Evolutionary conservation across 768 basidiomycete species (phyloP), one percentile per base, ranked within the genome.

Genomic region (Amanita polypyramis): DNA sequence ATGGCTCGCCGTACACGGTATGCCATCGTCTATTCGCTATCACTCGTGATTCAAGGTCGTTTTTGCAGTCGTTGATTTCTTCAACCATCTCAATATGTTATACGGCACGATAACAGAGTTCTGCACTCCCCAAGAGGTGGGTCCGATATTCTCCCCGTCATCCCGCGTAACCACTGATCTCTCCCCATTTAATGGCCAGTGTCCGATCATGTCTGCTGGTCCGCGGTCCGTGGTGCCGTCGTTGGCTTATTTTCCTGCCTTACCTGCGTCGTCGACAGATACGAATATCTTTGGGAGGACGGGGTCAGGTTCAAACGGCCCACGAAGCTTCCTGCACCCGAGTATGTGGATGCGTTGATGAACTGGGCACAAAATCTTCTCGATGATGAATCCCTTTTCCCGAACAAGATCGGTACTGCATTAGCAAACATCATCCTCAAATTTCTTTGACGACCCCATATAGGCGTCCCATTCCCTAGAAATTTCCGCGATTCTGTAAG

Each of bases 1-100:
- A 65, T 99, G 96, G 96, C 81, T 99, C n/a, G 96, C 96, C 10
- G 95, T 99, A 6, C 95, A 99, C 61, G 90, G 96, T 96, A 54
- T 59, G 43, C 48, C n/a, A 39, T 32, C 5, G 14, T 15, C 17
- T 30, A 21, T 10, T 33, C 11, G 11, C 11, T 14, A 9, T 11
- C 12, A 9, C 27, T 7, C 6, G 21, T 48, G 2, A 38, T 20
- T 23, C 7, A 25, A 19, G 15, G 36, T 32, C 45, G 32, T 27
- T 45, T 14, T 39, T 42, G 14, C 56, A 99, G 96, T 92, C 25
- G 95, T 98, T 51, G 96, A 99, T 65, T 99, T 99, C 69, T 99
- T 98, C 75, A 99, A 98, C 61, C 96, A 99, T 61, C 68, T 99
- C 54, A 99, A 99, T 63, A 99, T 99, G 96, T 71, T 99, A 15